Evolutionary conservation across 1,284 basidiomycete species (phyloP).

Genomic region (Pterulicium gracile): DNA sequence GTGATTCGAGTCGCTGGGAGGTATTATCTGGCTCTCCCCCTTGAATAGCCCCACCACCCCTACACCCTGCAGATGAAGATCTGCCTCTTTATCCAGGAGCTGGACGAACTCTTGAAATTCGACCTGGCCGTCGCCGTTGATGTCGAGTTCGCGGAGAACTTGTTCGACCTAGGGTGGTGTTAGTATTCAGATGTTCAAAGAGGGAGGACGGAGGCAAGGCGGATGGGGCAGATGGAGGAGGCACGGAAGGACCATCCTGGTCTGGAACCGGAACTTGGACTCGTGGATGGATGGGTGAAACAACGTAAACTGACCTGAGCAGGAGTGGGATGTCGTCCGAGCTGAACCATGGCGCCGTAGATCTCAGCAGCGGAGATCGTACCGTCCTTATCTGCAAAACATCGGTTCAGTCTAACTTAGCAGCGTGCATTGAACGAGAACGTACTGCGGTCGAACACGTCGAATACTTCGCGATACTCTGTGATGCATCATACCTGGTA

Average conservation of each 20-base stretch:
- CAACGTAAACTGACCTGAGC: too few relatives aligned
- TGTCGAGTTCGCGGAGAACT: too few relatives aligned
- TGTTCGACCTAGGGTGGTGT: too few relatives aligned
- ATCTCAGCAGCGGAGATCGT: not conserved
- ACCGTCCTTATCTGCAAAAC: not conserved
- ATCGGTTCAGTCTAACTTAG: not conserved
- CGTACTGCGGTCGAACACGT: not conserved
- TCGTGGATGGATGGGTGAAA: too few relatives aligned
- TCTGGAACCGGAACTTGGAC: not conserved
- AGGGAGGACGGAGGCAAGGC: too few relatives aligned
- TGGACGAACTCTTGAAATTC: not conserved
- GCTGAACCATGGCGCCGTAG: not conserved
- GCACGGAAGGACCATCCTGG: too few relatives aligned
- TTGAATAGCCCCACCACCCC: not conserved
- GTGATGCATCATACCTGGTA: too few relatives aligned
- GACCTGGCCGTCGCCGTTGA: too few relatives aligned
- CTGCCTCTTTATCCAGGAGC: not conserved
- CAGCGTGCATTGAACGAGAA: not conserved
- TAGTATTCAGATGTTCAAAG: too few relatives aligned
- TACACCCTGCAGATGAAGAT: not conserved
- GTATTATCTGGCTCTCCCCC: too few relatives aligned
- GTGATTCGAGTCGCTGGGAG: too few relatives aligned
- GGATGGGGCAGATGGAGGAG: too few relatives aligned
- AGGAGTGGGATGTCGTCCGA: not conserved
- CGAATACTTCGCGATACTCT: not conserved